Conservation (phyloP, 1,284 basidiomycete species). For the Fistulinella cinereoalba region DNA sequence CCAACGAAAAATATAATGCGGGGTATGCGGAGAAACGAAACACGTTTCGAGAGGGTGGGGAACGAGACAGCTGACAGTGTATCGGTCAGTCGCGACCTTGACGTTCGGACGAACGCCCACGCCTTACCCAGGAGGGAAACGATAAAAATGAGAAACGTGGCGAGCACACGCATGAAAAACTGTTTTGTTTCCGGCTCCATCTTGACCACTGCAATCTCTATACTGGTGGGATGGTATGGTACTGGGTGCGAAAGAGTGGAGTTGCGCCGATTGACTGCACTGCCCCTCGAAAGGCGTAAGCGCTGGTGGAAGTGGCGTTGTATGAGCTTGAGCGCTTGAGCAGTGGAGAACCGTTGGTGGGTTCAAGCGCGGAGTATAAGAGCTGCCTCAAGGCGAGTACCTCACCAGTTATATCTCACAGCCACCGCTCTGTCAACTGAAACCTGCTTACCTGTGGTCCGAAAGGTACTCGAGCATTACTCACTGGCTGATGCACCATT, state of each 20-base stretch:
- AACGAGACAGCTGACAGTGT: conserved; percentile 60
- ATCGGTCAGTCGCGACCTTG: background rate
- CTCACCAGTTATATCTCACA: conserved; percentile 30
- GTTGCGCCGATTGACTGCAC: background rate
- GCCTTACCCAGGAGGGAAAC: conserved; percentile 41
- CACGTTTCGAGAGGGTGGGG: conserved; percentile 57
- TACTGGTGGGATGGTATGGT: background rate
- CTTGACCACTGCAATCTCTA: no score
- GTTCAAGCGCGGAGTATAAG: background rate
- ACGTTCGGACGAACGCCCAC: background rate
- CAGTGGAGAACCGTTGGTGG: no score
- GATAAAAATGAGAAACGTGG: conserved; percentile 41
- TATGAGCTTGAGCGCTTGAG: no score
- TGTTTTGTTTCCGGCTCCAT: conserved; percentile 6
- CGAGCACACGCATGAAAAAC: conserved; percentile 18
- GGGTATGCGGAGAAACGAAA: conserved; percentile 56
- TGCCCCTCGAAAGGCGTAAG: no score
- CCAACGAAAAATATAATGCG: conserved; percentile 70
- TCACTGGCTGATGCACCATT: background rate
- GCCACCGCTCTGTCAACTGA: conserved; percentile 27
- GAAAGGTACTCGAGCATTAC: conserved; percentile 12
- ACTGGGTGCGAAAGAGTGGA: background rate
- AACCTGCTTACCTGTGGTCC: conserved; percentile 12
- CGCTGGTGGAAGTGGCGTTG: no score
- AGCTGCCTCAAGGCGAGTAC: conserved; percentile 8